Evolutionary conservation across 768 basidiomycete genomes (phyloP).

Genomic region (Psilocybe cyanescens): DNA sequence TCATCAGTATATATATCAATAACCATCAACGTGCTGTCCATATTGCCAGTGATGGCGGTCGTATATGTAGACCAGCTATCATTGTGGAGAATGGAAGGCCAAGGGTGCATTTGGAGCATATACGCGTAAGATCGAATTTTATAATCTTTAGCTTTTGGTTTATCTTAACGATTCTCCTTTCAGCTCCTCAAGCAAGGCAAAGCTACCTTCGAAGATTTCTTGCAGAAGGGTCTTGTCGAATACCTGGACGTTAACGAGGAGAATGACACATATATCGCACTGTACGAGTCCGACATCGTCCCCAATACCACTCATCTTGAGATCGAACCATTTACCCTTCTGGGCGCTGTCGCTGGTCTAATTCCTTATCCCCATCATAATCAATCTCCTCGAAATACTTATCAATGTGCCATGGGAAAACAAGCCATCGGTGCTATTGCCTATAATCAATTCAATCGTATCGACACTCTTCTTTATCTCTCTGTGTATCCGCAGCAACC

Average conservation of each 20-base stretch:
- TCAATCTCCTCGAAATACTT: slow-evolving; percentile 98
- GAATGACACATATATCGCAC: slow-evolving; percentile 94
- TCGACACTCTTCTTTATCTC: slow-evolving; percentile 97
- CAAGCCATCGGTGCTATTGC: slow-evolving; percentile 99
- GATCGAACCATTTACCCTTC: slow-evolving; percentile 97
- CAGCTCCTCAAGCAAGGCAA: slow-evolving; percentile 81
- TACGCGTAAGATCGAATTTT: slow-evolving; percentile 54
- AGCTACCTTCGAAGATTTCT: slow-evolving; percentile 92
- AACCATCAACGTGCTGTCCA: slow-evolving; percentile 94
- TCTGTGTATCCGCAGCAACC: slow-evolving; percentile 98
- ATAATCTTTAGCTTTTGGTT: neutral
- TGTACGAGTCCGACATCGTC: slow-evolving; percentile 89
- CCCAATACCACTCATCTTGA: slow-evolving; percentile 91
- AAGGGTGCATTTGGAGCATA: slow-evolving; percentile 80
- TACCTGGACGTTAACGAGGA: slow-evolving; percentile 99
- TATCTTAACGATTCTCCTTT: neutral
- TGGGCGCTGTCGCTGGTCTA: slow-evolving; percentile 96
- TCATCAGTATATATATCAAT: slow-evolving; percentile 95
- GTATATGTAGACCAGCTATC: slow-evolving; percentile 97
- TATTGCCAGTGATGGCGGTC: slow-evolving; percentile 95
- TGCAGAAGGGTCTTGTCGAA: slow-evolving; percentile 90
- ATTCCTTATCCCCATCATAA: slow-evolving; percentile 99
- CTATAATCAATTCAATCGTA: slow-evolving; percentile 96
- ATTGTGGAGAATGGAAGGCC: slow-evolving; percentile 87
- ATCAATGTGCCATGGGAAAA: slow-evolving; percentile 99